Evolutionary conservation across 1,139 yeast genomes (phyloP), one percentile per base, ranked within the genome.

Genomic region (Lodderomyces beijingensis): DNA sequence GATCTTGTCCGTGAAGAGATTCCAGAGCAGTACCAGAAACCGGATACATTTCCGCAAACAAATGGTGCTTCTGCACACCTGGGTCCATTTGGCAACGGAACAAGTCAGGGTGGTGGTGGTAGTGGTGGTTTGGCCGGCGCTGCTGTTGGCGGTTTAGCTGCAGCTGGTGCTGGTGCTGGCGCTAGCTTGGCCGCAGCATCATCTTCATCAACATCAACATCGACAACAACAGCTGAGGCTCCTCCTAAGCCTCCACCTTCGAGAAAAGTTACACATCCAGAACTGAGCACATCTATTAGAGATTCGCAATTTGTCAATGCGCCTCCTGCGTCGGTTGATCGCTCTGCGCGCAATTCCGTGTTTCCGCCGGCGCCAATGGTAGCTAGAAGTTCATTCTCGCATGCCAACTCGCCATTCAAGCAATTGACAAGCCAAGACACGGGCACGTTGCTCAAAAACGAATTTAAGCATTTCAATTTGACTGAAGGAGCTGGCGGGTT

Each of bases 401-500:
- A 7, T 6, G 59, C 57, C 18, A 32, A 31, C n/a, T 27, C 17
- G 6, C 34, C 42, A 4, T 28, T 38, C 16, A 36, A 25, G 27
- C 39, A 42, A 3, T 37, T 37, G 28, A 27, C 30, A 8, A 48
- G 53, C 30, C 68, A 59, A 46, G 49, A 53, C 28, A 64, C 70
- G 1, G 70, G 70, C 2, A 56, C 66, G 4, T 40, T 61, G 29
- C 46, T 61, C 40, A 53, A 51, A 37, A 60, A 56, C 31, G 50
- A 39, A 23, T 71, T 74, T 51, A 74, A 70, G 46, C 93, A 64
- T 39, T 56, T 57, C 36, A 62, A 53, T 20, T 36, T 52, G n/a
- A 37, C 50, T 8, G 40, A 40, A 16, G 74, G 77, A 10, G 72
- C 71, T 33, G 18, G 24, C 15, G 53, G 65, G n/a, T 65, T 87